phyloP scores from a whole-genome alignment of 2,329 filamentous ascomycete genomes.

The Truncatella angustata region DNA sequence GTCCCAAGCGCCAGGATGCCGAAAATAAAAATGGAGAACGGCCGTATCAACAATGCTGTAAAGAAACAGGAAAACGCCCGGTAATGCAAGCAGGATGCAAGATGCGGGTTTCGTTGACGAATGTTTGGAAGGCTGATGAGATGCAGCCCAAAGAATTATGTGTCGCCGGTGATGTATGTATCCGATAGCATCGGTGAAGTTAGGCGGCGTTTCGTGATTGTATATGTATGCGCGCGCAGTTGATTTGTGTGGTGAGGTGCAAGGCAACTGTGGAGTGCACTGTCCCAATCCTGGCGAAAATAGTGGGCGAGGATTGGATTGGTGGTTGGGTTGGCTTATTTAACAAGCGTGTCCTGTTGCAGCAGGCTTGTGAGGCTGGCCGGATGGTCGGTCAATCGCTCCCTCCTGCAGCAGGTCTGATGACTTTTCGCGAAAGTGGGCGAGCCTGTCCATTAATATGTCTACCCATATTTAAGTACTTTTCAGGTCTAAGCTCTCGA shows the following conservation, averaged over 20 bases:
- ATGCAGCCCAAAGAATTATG: background rate
- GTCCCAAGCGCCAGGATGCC: background rate
- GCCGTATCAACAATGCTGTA: too few relatives aligned
- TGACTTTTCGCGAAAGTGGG: constrained; percentile 18
- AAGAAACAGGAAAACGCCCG: background rate
- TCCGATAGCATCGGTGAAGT: too few relatives aligned
- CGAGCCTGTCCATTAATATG: constrained; percentile 18
- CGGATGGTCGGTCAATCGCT: constrained; percentile 5
- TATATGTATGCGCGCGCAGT: too few relatives aligned
- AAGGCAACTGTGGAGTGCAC: too few relatives aligned
- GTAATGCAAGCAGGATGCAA: too few relatives aligned
- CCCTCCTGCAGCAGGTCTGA: constrained; percentile 15
- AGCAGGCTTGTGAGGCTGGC: background rate
- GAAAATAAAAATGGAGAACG: background rate
- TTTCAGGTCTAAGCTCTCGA: constrained; percentile 8
- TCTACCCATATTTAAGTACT: constrained; percentile 17
- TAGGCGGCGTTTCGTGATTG: too few relatives aligned
- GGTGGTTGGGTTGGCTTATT: background rate
- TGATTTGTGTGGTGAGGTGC: too few relatives aligned
- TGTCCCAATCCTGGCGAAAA: too few relatives aligned
- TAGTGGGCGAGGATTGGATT: background rate
- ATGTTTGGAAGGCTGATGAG: background rate
- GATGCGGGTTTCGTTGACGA: background rate
- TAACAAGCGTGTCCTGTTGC: background rate
- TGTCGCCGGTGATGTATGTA: too few relatives aligned